Conservation (phyloP, 352 stramenopile genomes). For the Phytophthora citricola region DNA sequence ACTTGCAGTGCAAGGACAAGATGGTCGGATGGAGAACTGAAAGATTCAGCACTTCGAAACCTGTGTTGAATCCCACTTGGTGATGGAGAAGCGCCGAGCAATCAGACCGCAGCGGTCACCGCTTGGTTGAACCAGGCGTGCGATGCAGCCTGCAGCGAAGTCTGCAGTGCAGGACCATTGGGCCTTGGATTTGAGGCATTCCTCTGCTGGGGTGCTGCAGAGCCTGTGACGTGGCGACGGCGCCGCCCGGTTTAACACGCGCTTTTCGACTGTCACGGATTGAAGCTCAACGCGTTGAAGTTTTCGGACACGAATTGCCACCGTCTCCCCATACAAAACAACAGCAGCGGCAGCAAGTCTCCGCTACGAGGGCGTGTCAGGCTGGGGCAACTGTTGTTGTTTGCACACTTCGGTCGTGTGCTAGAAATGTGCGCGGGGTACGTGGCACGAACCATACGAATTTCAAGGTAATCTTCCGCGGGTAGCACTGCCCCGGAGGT, state of each 20-base stretch:
- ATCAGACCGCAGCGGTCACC: not conserved
- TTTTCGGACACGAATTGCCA: conserved; percentile 18
- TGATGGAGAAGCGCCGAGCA: conserved; percentile 18
- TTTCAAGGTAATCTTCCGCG: conserved; percentile 9
- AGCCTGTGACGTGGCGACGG: conserved; percentile 27
- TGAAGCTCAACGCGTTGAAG: conserved; percentile 31
- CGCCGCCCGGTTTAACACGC: conserved; percentile 18
- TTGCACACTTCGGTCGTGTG: conserved; percentile 11
- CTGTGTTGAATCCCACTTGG: conserved; percentile 9
- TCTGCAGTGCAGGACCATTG: not conserved
- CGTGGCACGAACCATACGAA: conserved; percentile 13
- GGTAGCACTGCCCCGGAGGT: conserved; percentile 1
- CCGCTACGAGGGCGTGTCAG: conserved; percentile 25
- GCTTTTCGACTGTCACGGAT: conserved; percentile 16
- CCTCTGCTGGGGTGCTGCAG: conserved; percentile 1
- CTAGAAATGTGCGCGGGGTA: conserved; percentile 15
- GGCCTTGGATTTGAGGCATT: conserved; percentile 19
- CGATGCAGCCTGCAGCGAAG: no score
- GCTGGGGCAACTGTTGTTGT: conserved; percentile 2
- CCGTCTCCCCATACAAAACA: no score
- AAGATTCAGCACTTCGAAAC: not conserved
- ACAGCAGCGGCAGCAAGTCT: not conserved
- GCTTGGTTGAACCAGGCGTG: conserved; percentile 13
- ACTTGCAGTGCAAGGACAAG: not conserved
- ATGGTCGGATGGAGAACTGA: not conserved